Conservation (phyloP, 2,329 filamentous ascomycete species). For the Aspergillus thermomutatus region DNA sequence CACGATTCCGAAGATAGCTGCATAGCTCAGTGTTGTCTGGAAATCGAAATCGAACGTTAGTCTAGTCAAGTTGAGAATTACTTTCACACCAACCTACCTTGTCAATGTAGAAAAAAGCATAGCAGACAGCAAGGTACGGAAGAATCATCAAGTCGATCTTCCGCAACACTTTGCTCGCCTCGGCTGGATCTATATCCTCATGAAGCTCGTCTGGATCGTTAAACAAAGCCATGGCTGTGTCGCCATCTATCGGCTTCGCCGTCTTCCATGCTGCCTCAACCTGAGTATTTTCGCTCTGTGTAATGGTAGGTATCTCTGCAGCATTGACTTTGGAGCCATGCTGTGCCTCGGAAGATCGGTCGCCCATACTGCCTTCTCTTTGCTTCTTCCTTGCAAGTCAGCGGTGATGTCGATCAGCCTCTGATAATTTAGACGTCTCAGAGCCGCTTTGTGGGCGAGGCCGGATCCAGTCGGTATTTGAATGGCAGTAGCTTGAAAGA, state of each 20-base stretch:
- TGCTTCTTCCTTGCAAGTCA: not conserved
- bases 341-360: not conserved
- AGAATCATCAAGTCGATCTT: constrained; percentile 60
- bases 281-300: constrained; percentile 27
- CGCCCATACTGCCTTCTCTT: not conserved
- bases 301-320: constrained; percentile 20
- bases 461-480: not conserved
- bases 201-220: constrained; percentile 46
- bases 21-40: constrained; percentile 59
- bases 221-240: constrained; percentile 53
- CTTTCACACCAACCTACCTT: constrained; percentile 24
- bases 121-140: constrained; percentile 54
- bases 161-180: constrained; percentile 48
- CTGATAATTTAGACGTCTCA: not conserved
- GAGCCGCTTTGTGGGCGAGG: not conserved
- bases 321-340: constrained; percentile 20
- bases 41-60: not conserved
- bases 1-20: constrained; percentile 62
- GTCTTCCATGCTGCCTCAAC: constrained; percentile 25
- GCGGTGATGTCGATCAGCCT: not conserved
- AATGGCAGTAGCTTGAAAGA: not conserved
- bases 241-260: constrained; percentile 38
- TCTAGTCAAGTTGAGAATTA: not conserved
- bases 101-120: constrained; percentile 53
- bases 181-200: constrained; percentile 44